Conservation (phyloP, 345 rosid species). For the Litchi chinensis region DNA sequence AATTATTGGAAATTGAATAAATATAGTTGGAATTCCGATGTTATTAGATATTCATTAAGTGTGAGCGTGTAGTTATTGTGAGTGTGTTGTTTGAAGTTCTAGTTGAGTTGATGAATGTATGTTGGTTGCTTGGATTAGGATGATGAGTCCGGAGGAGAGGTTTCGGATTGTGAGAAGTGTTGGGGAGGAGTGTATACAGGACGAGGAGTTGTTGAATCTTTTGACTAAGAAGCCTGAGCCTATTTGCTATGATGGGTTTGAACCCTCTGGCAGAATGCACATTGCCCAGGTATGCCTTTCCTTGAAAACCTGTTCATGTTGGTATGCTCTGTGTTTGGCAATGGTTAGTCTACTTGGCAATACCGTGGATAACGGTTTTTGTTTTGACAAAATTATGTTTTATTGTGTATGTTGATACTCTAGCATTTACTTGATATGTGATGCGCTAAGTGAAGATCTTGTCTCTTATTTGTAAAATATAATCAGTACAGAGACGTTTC, state of each 20-base stretch:
- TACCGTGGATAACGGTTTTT: not conserved
- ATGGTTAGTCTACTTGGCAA: not conserved
- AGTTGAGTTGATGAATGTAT: not conserved
- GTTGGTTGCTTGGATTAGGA: slow-evolving; percentile 32
- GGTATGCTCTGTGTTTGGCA: not conserved
- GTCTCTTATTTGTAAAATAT: too few relatives aligned
- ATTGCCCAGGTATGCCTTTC: slow-evolving; percentile 70
- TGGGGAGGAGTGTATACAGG: slow-evolving; percentile 89
- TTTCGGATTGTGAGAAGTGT: slow-evolving; percentile 69
- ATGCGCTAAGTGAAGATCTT: not conserved
- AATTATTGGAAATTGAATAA: not conserved
- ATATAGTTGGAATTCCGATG: too few relatives aligned
- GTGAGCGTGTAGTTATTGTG: not conserved
- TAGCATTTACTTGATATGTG: not conserved
- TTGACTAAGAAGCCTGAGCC: slow-evolving; percentile 74
- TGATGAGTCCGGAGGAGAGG: slow-evolving; percentile 69
- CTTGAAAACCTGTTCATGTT: not conserved
- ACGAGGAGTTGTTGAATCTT: slow-evolving; percentile 75
- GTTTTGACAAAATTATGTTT: not conserved
- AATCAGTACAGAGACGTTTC: not conserved
- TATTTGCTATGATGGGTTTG: slow-evolving; percentile 91
- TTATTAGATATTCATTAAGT: too few relatives aligned
- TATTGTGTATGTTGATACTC: not conserved
- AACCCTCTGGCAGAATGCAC: slow-evolving; percentile 96
- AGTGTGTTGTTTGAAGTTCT: not conserved